These are phyloP conservation scores for Erigeron canadensis DNA, from an alignment of 129 eudicot species.

Conservation along the genomic window DNA sequence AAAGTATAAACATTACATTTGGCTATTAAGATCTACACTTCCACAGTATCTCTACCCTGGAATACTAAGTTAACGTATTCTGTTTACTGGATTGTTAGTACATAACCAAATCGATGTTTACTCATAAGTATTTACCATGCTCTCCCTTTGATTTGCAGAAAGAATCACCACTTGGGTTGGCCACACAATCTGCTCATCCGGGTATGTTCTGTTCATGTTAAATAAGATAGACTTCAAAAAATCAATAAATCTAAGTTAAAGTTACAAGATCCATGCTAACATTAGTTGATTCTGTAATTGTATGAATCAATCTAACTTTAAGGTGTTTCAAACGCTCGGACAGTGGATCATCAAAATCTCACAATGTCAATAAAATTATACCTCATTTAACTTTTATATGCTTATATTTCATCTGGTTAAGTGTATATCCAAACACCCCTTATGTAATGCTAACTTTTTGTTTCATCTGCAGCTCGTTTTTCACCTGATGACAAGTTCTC, in stretches of 20 bases:
- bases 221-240: not conserved
- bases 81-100: not conserved
- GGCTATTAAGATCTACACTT: too few species aligned
- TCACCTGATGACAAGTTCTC: constrained; percentile 86
- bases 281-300: not conserved
- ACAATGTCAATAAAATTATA: too few species aligned
- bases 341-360: too few species aligned
- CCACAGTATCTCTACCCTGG: too few species aligned
- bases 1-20: too few species aligned
- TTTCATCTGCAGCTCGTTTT: constrained; percentile 61
- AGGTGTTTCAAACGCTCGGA: too few species aligned
- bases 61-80: too few species aligned
- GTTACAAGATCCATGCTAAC: not conserved
- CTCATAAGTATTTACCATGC: not conserved
- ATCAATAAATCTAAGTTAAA: not conserved
- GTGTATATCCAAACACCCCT: not conserved
- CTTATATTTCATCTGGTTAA: not conserved
- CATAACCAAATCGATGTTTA: not conserved
- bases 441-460: not conserved
- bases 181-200: constrained; percentile 90
- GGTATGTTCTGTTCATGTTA: too few species aligned
- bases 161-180: constrained; percentile 70
- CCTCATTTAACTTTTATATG: too few species aligned
- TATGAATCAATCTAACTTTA: too few species aligned
- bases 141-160: constrained; percentile 47